Conservation (phyloP, 2,329 filamentous ascomycete genomes). For the Zymoseptoria passerinii region DNA sequence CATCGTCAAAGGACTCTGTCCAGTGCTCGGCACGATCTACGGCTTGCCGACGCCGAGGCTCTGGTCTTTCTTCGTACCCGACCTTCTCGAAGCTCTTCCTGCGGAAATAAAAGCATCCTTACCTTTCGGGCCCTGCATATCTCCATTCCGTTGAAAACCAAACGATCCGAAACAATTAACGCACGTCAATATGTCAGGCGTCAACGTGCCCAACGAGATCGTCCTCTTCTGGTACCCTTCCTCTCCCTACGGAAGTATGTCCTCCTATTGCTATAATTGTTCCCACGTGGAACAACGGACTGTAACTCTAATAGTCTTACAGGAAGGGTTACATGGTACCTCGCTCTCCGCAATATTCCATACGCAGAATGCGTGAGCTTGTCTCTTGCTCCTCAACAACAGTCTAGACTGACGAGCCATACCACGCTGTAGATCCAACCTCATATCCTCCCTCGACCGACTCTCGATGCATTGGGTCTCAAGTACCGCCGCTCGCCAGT, state of each 20-base stretch:
- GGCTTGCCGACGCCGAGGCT: neutral
- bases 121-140: neutral
- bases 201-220: neutral
- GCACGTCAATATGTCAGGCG: neutral
- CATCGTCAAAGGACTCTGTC: neutral
- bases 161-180: neutral
- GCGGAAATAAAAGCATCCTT: neutral
- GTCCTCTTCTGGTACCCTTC: neutral
- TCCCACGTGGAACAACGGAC: neutral
- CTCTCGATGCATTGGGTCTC: constrained; percentile 53
- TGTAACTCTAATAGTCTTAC: constrained; percentile 19
- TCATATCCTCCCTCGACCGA: constrained; percentile 56
- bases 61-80: neutral
- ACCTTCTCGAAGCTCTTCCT: neutral
- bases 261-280: neutral
- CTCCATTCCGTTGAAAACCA: neutral
- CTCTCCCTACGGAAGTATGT: neutral
- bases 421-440: constrained; percentile 48
- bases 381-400: neutral
- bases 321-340: constrained; percentile 57
- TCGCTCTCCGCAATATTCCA: constrained; percentile 55
- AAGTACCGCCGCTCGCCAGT: constrained; percentile 63
- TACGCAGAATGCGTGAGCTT: constrained; percentile 58
- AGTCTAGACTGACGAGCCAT: constrained; percentile 2
- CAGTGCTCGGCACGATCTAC: neutral